Evolutionary conservation across 345 rosid species (phyloP), one percentile per base, ranked within the genome.

Genomic region (Boechera divaricarpa): DNA sequence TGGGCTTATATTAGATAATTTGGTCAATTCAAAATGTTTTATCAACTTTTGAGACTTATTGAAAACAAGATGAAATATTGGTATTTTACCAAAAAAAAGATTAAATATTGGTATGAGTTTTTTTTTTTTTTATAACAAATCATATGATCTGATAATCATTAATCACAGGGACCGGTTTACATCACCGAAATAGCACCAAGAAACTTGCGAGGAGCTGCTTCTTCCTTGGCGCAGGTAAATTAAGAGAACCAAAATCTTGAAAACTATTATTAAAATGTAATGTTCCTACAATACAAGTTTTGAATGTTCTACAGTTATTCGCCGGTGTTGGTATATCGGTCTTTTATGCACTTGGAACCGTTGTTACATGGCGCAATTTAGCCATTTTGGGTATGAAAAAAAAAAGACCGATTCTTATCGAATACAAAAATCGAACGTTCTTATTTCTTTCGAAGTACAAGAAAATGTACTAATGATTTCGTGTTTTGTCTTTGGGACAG

Each of bases 161-260:
- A 56, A 63, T 35, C 1, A 39, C 32, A 79, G 79, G 77, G 69
- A 64, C 82, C 82, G 4, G 41, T 80, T 69, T 80, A 80, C 69
- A 75, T 80, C 4, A 65, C 79, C 3, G 82, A 80, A 10, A 56
- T 80, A 63, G 70, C 79, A 49, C 79, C 76, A 56, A 49, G 21
- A 70, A 59, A 64, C 10, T 59, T 80, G 59, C 41, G 82, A 28
- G 82, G 82, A 80, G 47, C 76, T 69, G 76, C 76, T 75, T 73
- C 76, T 33, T 69, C 82, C 9, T 9, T 70, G 33, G 29, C 76
- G 0, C 76, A 70, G 77, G 82, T 80, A 29, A 26, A 60, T n/a
- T 16, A n/a, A 39, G 45, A 60, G 2, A 63, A 69, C 33, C 13
- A 53, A 77, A 53, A 62, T 52, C 51, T 62, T 63, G 45, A 52